Conservation (phyloP, 169 alveolate genomes). For the Plasmodium blacklocki region DNA sequence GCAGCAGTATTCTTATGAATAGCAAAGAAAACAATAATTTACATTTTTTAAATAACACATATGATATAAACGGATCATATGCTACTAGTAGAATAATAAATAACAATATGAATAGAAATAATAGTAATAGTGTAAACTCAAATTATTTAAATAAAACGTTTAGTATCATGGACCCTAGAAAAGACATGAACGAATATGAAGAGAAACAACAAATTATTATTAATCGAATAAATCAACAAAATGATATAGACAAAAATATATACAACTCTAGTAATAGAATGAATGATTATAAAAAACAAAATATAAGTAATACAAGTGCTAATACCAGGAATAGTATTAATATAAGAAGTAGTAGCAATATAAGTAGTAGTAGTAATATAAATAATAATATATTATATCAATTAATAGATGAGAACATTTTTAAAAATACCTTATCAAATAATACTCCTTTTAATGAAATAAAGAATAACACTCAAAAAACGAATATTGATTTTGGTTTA, state of each 20-base stretch:
- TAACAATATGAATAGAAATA: not conserved
- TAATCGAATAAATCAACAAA: not conserved
- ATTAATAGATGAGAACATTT: conserved; percentile 1
- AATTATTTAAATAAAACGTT: conserved; percentile 19
- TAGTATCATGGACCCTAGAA: not conserved
- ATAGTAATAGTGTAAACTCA: not conserved
- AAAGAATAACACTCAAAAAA: not conserved
- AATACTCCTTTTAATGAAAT: not conserved
- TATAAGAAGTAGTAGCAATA: not conserved
- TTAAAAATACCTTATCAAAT: not conserved
- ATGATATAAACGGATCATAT: conserved; percentile 3
- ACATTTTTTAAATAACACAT: conserved; percentile 20
- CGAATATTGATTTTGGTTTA: not conserved
- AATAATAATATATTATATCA: conserved; percentile 1
- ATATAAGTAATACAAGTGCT: not conserved
- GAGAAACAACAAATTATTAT: not conserved
- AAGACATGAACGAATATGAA: not conserved
- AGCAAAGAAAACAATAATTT: not conserved
- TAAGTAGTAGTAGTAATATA: not conserved
- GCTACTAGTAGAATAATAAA: not conserved
- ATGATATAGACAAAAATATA: conserved; percentile 3
- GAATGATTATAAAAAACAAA: not conserved
- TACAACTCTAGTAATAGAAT: not conserved
- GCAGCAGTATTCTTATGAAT: not conserved
- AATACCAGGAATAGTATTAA: not conserved